These are phyloP conservation scores for Penicillium cinerascens DNA, from an alignment of 495 filamentous ascomycete genomes.

Conservation along the genomic window DNA sequence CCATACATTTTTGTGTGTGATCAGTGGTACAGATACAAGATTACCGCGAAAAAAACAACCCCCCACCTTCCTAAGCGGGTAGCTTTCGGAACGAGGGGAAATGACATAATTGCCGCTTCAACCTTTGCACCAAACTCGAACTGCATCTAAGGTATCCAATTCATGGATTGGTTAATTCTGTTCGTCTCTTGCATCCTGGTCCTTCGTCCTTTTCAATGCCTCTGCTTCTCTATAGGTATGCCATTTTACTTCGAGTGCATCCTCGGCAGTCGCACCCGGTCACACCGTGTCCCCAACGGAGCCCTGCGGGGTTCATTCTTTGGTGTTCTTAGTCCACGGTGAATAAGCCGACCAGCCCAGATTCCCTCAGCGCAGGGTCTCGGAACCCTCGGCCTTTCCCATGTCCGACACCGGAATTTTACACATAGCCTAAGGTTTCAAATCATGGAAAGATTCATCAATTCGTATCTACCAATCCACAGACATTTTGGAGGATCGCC, in stretches of 20 bases:
- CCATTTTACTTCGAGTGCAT: background rate
- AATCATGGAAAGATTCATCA: conserved; percentile 20
- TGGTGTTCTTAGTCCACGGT: background rate
- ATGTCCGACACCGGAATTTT: conserved; percentile 2
- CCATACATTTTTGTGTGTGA: background rate
- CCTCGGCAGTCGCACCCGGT: background rate
- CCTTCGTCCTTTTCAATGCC: background rate
- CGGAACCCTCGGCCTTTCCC: conserved; percentile 5
- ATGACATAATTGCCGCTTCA: conserved; percentile 25
- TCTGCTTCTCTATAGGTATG: background rate
- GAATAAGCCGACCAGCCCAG: conserved; percentile 29
- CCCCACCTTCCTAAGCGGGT: conserved; percentile 36
- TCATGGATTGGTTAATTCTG: background rate
- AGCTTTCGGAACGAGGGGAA: conserved; percentile 20
- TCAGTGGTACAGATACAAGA: conserved; percentile 6
- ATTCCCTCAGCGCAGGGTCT: conserved; percentile 6
- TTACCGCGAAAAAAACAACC: conserved; percentile 9
- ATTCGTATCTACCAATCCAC: conserved; percentile 41
- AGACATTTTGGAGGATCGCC: conserved; percentile 25
- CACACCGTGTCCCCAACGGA: background rate
- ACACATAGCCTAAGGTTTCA: background rate
- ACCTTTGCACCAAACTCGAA: too few relatives aligned
- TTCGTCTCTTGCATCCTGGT: background rate
- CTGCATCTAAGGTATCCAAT: background rate
- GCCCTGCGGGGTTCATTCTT: conserved; percentile 19